These are phyloP conservation scores for Myxozyma monticola DNA, from an alignment of 805 yeast species.

Conservation along the genomic window DNA sequence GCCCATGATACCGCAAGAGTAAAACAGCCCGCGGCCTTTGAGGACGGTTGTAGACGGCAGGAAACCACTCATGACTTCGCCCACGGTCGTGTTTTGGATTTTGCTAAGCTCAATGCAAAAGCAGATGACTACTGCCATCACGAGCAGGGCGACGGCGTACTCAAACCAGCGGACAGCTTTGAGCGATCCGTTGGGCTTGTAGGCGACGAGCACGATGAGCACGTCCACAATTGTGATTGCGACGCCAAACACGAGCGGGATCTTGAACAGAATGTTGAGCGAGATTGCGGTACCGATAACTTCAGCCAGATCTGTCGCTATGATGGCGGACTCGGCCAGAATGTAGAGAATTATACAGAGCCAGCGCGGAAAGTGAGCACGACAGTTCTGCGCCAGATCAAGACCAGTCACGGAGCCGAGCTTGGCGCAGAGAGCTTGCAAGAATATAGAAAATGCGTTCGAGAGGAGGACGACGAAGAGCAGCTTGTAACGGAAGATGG, in stretches of 20 bases:
- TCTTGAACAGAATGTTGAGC: conserved; percentile 72
- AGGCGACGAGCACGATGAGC: conserved; percentile 79
- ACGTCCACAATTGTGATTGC: conserved; percentile 84
- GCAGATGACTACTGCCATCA: conserved; percentile 79
- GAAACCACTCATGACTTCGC: conserved; percentile 70
- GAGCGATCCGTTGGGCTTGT: conserved; percentile 82
- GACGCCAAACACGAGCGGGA: conserved; percentile 84
- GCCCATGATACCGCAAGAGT: conserved; percentile 83
- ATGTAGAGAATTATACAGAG: conserved; percentile 56
- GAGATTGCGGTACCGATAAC: conserved; percentile 98
- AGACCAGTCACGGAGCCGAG: conserved; percentile 93
- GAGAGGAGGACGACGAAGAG: conserved; percentile 76
- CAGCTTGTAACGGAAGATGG: conserved; percentile 76
- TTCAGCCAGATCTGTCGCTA: conserved; percentile 95
- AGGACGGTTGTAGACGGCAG: conserved; percentile 53
- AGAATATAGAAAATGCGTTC: conserved; percentile 80
- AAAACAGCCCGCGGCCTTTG: conserved; percentile 66
- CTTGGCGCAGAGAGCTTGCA: conserved; percentile 82
- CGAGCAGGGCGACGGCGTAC: conserved; percentile 72
- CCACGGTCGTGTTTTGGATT: conserved; percentile 51
- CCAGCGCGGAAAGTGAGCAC: conserved; percentile 65
- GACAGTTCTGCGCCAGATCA: conserved; percentile 85
- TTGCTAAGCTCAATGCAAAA: conserved; percentile 75
- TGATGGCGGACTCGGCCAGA: conserved; percentile 85
- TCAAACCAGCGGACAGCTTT: conserved; percentile 77